phyloP scores from a whole-genome alignment of 208 protist genomes.

The Acanthamoeba royreba region DNA sequence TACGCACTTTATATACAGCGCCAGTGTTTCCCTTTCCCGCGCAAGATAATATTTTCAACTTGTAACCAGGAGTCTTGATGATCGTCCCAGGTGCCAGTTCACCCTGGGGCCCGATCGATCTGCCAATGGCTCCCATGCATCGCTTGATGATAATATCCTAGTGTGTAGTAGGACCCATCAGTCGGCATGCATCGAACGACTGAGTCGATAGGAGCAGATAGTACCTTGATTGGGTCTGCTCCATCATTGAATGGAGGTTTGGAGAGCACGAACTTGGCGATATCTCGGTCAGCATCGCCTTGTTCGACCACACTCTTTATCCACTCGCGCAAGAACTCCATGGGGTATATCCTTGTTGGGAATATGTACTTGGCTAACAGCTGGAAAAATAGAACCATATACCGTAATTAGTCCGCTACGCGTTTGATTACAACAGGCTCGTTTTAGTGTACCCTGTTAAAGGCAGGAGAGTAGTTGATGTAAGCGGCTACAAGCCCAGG shows the following conservation, averaged over 20 bases:
- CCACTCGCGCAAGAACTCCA: background rate
- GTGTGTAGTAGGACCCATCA: background rate
- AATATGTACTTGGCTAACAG: background rate
- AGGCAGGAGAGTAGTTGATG: background rate
- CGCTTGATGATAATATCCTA: conserved; percentile 42
- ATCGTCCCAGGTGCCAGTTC: background rate
- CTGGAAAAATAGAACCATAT: background rate
- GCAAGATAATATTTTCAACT: conserved; percentile 19
- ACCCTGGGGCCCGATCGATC: background rate
- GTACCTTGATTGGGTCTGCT: conserved; percentile 5
- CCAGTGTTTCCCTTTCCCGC: conserved; percentile 35
- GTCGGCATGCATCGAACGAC: background rate
- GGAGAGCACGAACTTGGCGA: conserved; percentile 17
- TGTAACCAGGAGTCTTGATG: background rate
- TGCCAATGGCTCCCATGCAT: background rate
- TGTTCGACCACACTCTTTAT: background rate
- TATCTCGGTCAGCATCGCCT: conserved; percentile 11
- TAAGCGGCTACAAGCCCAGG: background rate
- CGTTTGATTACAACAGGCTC: background rate
- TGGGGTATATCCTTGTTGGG: background rate
- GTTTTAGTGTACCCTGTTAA: background rate
- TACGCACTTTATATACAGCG: conserved; percentile 38
- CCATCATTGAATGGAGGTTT: background rate
- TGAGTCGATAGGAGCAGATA: background rate
- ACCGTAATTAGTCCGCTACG: background rate